phyloP scores from a whole-genome alignment of 2,329 filamentous ascomycete species.

The Penicillium crustosum region DNA sequence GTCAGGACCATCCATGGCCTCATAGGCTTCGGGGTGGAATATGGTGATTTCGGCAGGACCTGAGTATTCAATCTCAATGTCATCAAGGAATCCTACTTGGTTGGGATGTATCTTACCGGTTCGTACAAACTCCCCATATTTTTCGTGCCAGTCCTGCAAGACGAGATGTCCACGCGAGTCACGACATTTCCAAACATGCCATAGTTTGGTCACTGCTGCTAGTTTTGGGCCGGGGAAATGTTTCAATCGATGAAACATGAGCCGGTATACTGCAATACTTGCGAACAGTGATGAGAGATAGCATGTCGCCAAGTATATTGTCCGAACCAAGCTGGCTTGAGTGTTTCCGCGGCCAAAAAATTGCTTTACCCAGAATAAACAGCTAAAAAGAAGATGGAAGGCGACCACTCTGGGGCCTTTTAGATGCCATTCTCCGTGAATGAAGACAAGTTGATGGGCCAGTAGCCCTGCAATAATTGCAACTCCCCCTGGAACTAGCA shows the following conservation, averaged over 20 bases:
- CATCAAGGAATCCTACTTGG: neutral
- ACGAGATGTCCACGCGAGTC: slow-evolving; percentile 7
- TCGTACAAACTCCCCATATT: slow-evolving; percentile 2
- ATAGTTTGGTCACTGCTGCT: slow-evolving; percentile 1
- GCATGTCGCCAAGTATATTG: neutral
- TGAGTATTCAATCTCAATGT: neutral
- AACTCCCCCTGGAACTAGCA: neutral
- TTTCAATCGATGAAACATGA: slow-evolving; percentile 4
- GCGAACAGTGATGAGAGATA: neutral
- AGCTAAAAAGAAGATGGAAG: neutral
- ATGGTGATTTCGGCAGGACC: slow-evolving; percentile 12
- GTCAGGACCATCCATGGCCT: slow-evolving; percentile 10
- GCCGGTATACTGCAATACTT: neutral
- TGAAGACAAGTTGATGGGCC: slow-evolving; percentile 3
- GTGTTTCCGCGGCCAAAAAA: neutral
- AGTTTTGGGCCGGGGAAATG: slow-evolving; percentile 5
- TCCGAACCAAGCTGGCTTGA: neutral
- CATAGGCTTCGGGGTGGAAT: slow-evolving; percentile 9
- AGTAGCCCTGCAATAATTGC: neutral
- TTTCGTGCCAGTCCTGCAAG: neutral
- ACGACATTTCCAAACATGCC: slow-evolving; percentile 10
- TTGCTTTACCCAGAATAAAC: neutral
- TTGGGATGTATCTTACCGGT: neutral
- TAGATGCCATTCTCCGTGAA: slow-evolving; percentile 12
- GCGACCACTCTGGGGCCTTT: neutral